Conservation (phyloP, 2,329 filamentous ascomycete genomes). For the Neofusicoccum sp. region DNA sequence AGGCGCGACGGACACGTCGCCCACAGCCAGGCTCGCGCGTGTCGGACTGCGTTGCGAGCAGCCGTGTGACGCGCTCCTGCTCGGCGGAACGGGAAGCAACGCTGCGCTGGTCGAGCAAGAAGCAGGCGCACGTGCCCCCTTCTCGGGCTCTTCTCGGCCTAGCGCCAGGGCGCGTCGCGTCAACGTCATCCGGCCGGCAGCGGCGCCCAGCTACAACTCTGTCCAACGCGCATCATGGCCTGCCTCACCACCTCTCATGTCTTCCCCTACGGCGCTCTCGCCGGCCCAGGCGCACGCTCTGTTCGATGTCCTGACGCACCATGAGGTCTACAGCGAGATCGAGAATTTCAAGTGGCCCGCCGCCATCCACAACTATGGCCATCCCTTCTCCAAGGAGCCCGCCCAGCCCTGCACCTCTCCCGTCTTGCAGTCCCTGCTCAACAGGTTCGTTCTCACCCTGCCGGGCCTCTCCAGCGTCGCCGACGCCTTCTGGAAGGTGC, state of each 20-base stretch:
- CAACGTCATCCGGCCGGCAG: conserved; percentile 5
- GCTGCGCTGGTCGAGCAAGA: background rate
- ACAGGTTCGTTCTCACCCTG: conserved; percentile 64
- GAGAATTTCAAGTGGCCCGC: conserved; percentile 68
- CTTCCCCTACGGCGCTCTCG: conserved; percentile 37
- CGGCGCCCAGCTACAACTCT: background rate
- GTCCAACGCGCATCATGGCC: background rate
- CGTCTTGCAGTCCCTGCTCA: conserved; percentile 68
- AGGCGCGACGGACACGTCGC: too few species aligned
- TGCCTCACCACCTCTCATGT: background rate
- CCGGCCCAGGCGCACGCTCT: conserved; percentile 53
- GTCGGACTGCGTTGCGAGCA: background rate
- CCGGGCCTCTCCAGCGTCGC: conserved; percentile 68
- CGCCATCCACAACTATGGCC: conserved; percentile 69
- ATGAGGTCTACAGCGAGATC: conserved; percentile 66
- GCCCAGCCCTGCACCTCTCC: conserved; percentile 59
- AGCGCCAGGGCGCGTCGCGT: background rate
- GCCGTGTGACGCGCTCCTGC: too few species aligned
- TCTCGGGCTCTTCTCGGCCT: background rate
- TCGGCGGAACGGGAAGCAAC: too few species aligned
- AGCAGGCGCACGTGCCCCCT: background rate
- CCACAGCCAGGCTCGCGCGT: too few species aligned
- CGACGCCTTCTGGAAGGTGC: conserved; percentile 46
- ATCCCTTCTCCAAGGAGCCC: conserved; percentile 61
- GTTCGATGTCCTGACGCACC: conserved; percentile 58